A percentile compares a stretch with the other conserved stretches of the same genome.
Evolutionary conservation across 805 yeast species (phyloP).

Genomic region (Barnettozyma wickerhamii): DNA sequence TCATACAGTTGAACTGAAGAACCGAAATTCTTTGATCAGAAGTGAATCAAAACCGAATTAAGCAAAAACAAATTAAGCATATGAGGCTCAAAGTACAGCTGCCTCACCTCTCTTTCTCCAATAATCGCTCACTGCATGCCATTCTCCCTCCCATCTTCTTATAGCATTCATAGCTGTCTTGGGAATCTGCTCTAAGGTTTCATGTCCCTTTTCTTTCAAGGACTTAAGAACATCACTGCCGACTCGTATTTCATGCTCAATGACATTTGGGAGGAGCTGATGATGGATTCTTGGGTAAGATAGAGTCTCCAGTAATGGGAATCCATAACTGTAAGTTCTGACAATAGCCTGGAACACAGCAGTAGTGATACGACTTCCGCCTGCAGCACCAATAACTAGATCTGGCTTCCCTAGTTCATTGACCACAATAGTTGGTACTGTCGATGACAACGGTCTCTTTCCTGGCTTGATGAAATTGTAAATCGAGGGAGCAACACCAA

Average conservation of each 20-base stretch:
- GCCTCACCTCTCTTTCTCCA: constrained; percentile 86
- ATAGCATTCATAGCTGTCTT: constrained; percentile 59
- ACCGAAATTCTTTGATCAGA: too few relatives aligned
- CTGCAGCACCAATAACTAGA: constrained; percentile 85
- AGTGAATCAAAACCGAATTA: too few relatives aligned
- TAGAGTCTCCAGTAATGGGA: constrained; percentile 61
- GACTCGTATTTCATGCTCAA: constrained; percentile 56
- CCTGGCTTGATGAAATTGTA: constrained; percentile 73
- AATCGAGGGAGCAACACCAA: constrained; percentile 74
- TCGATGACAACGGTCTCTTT: constrained; percentile 82
- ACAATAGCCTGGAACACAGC: constrained; percentile 78
- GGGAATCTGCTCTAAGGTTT: constrained; percentile 36
- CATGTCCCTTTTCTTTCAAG: constrained; percentile 46
- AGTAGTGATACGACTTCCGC: constrained; percentile 85
- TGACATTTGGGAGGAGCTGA: constrained; percentile 73
- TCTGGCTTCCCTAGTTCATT: constrained; percentile 47
- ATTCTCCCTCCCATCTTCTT: constrained; percentile 32
- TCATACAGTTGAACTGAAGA: too few relatives aligned
- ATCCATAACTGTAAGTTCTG: constrained; percentile 52
- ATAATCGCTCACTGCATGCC: constrained; percentile 77
- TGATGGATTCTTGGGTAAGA: constrained; percentile 86
- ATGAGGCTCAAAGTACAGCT: constrained; percentile 35
- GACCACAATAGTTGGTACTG: constrained; percentile 69
- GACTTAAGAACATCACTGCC: constrained; percentile 36
- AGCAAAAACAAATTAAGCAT: too few relatives aligned